These are phyloP conservation scores for Planoprotostelium fungivorum DNA, from an alignment of 78 protist genomes.

Conservation along the genomic window DNA sequence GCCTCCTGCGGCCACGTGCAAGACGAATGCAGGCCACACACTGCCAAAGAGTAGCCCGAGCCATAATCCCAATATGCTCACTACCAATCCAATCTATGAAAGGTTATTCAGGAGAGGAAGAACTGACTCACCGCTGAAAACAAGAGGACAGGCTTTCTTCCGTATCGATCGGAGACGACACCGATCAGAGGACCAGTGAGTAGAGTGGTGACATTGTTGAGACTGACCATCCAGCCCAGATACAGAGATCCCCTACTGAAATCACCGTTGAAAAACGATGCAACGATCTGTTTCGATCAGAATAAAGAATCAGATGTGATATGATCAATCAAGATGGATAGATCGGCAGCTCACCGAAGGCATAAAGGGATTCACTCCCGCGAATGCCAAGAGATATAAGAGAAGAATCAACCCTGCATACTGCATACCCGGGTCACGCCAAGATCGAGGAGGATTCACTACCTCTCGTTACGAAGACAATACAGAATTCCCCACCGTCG, in stretches of 20 bases:
- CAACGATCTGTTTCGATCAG: background rate
- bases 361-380: too few relatives aligned
- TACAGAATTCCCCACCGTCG: too few relatives aligned
- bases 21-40: background rate
- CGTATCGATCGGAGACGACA: background rate
- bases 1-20: background rate
- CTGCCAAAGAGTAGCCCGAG: background rate
- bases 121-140: background rate
- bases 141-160: background rate
- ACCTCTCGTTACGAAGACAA: too few relatives aligned
- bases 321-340: too few relatives aligned
- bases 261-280: background rate
- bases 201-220: background rate
- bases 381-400: too few relatives aligned
- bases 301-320: too few relatives aligned
- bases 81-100: background rate
- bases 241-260: background rate
- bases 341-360: too few relatives aligned
- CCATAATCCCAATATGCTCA: background rate
- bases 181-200: background rate
- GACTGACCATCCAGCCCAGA: background rate
- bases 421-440: too few relatives aligned
- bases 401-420: too few relatives aligned
- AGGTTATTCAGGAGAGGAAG: background rate
- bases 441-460: too few relatives aligned